Conservation (phyloP, 192 early-diverging fungal species). For the Coemansia aciculifera region DNA sequence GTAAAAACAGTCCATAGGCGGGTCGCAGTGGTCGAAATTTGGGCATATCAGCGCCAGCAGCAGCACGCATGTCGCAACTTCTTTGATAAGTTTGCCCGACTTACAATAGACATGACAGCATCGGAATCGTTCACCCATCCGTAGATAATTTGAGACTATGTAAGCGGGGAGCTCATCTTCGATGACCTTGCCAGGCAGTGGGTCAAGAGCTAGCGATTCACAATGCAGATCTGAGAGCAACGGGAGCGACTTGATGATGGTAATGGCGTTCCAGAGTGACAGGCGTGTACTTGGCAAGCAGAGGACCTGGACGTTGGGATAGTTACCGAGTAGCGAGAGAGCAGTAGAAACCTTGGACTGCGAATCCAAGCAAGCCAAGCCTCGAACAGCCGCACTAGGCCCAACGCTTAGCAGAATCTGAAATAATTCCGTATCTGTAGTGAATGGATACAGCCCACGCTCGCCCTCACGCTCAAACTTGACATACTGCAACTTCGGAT, state of each 20-base stretch:
- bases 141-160: neutral
- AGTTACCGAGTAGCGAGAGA: neutral
- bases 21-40: neutral
- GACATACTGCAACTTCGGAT: neutral
- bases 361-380: too few relatives aligned
- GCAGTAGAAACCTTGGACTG: neutral
- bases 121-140: neutral
- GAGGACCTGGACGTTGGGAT: neutral
- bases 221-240: neutral
- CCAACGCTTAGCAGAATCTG: neutral
- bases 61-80: neutral
- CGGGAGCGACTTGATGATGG: neutral
- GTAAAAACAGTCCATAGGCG: neutral
- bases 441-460: neutral
- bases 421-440: neutral
- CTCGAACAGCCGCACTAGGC: neutral
- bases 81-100: neutral
- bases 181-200: neutral
- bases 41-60: neutral
- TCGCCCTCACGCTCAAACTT: neutral
- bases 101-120: neutral
- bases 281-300: neutral
- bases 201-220: neutral
- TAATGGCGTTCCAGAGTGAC: neutral
- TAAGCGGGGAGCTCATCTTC: neutral